A percentile compares a stretch with the other conserved stretches of the same genome.
These are phyloP conservation scores for Lagenidium giganteum DNA, from an alignment of 352 stramenopile genomes.

Conservation along the genomic window DNA sequence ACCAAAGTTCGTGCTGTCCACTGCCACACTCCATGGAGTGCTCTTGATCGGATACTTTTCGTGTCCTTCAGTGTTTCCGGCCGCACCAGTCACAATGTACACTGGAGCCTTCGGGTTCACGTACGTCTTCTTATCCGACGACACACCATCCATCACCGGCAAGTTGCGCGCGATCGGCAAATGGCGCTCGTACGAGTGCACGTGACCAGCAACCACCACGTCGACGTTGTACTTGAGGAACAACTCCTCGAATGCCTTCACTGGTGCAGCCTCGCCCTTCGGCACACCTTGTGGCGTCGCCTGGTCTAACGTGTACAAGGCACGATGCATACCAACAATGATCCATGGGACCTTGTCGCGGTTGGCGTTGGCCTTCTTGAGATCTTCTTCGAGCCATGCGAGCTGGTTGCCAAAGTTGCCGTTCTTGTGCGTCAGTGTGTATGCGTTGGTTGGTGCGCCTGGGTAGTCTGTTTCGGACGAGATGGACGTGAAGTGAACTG, in stretches of 20 bases:
- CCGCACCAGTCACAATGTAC: constrained; percentile 34
- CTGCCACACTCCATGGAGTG: constrained; percentile 26
- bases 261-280: constrained; percentile 17
- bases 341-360: constrained; percentile 41
- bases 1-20: constrained; percentile 29
- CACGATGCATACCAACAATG: constrained; percentile 46
- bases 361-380: constrained; percentile 39
- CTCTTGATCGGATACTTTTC: constrained; percentile 19
- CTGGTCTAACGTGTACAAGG: constrained; percentile 38
- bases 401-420: constrained; percentile 48
- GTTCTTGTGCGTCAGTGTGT: constrained; percentile 24
- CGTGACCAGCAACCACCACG: constrained; percentile 38
- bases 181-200: constrained; percentile 47
- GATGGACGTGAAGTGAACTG: constrained; percentile 63
- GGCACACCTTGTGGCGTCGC: constrained; percentile 27
- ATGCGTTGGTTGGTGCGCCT: constrained; percentile 32
- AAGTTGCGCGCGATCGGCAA: constrained; percentile 33
- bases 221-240: constrained; percentile 62
- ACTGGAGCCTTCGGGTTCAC: constrained; percentile 38
- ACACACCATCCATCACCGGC: constrained; percentile 35
- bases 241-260: constrained; percentile 45
- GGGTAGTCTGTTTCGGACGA: constrained; percentile 61
- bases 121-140: constrained; percentile 29
- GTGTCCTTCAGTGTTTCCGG: constrained; percentile 27
- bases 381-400: constrained; percentile 39